Base-by-base conservation (phyloP, 345 rosid species). In the Eutrema heterophyllum region DNA sequence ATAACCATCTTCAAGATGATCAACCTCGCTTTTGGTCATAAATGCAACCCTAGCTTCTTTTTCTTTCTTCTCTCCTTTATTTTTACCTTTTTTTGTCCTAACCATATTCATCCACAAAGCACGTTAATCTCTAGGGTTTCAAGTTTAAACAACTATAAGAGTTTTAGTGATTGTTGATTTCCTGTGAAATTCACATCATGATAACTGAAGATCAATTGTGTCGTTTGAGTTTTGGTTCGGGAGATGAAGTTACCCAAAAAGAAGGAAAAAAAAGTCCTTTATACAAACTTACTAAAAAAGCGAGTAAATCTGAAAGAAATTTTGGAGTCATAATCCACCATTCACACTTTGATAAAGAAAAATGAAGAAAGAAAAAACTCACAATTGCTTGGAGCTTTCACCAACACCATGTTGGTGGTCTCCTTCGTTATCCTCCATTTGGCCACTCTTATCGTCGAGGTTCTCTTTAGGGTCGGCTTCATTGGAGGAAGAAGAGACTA, bases 1-100 rank as follows among this genome's bases (percentile, higher is more conserved):
- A 58, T 86, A 90, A 39, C 96, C 96, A 79, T 90, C 93, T 84
- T 88, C 96, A 29, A 90, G 91, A 79, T 86, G 86, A 84, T 90
- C 96, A 40, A 87, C 76, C 26, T 90, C 96, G 46, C 84, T 90
- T 81, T 84, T 90, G 21, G 96, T 90, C 93, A 90, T 80, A 83
- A 90, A 90, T 4, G 93, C 91, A 79, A 85, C 78, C 46, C 86
- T 80, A 12, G 86, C 84, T 44, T 86, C 89, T 70, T 57, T 85
- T 60, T 83, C 79, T 75, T 74, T 84, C 44, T 85, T 89, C 44
- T 83, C 92, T 44, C 49, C 81, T 82, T 84, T 84, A 50, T 14
- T 32, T 64, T 86, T 81, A 74, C 81, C 81, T 48, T 68, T 73
- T 80, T 83, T 83, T 79, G 33, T 74, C 77, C 93, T 86, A 67